These are phyloP conservation scores for Clarkia xantiana DNA, from an alignment of 345 rosid genomes.

Conservation along the genomic window DNA sequence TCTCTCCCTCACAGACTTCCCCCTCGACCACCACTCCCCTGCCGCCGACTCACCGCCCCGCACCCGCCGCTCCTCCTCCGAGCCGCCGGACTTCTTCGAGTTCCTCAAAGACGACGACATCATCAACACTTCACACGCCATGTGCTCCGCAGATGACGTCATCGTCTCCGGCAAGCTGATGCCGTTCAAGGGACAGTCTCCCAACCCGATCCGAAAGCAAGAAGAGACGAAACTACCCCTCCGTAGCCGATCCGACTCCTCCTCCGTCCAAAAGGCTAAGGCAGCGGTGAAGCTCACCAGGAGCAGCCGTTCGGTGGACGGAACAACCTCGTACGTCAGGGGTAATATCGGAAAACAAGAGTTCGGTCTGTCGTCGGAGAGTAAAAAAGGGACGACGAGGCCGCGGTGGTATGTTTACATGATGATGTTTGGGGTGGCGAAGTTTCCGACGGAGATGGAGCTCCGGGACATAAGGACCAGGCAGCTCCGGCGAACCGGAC, in stretches of 20 bases:
- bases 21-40: constrained; percentile 7
- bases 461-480: constrained; percentile 54
- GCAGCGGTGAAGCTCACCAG: constrained; percentile 19
- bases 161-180: constrained; percentile 56
- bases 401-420: constrained; percentile 44
- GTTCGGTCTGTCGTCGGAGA: background rate
- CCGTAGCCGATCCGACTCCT: constrained; percentile 42
- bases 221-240: background rate
- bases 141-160: constrained; percentile 65
- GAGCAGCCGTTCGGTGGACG: constrained; percentile 49
- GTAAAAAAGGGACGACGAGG: constrained; percentile 11
- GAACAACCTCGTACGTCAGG: constrained; percentile 15
- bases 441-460: constrained; percentile 47
- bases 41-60: background rate
- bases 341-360: constrained; percentile 13
- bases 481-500: constrained; percentile 43
- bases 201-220: constrained; percentile 1
- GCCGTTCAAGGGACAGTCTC: constrained; percentile 21
- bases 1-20: constrained; percentile 43
- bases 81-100: constrained; percentile 8
- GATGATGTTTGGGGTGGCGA: constrained; percentile 41
- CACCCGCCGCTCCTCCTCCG: background rate
- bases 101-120: constrained; percentile 16
- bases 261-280: constrained; percentile 25
- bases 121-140: constrained; percentile 12